Evolutionary conservation across 2,329 filamentous ascomycete species (phyloP), one percentile per base, ranked within the genome.

Genomic region (Claviceps citrina): DNA sequence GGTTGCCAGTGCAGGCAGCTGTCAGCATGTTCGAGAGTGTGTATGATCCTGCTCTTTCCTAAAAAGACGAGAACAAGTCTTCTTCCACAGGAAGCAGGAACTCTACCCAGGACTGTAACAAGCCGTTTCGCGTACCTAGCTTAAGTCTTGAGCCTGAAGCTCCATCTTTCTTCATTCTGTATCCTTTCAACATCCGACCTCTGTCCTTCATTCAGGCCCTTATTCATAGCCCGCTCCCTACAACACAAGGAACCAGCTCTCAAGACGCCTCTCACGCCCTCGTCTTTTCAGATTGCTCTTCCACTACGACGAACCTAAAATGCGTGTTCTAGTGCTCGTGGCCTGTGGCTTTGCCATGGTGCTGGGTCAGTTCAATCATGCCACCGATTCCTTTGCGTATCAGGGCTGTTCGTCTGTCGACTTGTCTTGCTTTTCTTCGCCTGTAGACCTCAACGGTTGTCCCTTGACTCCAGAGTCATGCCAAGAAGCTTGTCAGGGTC

Each of bases 341-440:
- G 9, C 47, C 3, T 40, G 52, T 31, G 52, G 49, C 44, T 35
- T 48, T 28, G 47, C 38, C 44, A 49, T 28, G 25, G 42, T 38
- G 42, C 38, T 46, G 47, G 50, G 36, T 26, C 44, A 41, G 41
- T 42, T 12, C 42, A 50, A 36, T 16, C 46, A 52, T 38, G 42
- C 33, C 27, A 47, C 49, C 9, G 44, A 47, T 20, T 43, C 49
- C 1, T 56, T 52, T 33, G 42, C 46, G 6, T 54, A 54, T 34
- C 45, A 47, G 5, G 54, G 53, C 33, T 57, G 54, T 36, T 49
- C 52, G 15, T 41, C 41, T n/a, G 42, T 57, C 34, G 49, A 57
- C 19, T 19, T 52, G 22, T 42, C 49, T 41, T 49, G 51, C 33
- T 54, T 57, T 33, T 43, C 47, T 36, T 31, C 46, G 9, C 51